These are phyloP conservation scores for Pseudopediastrum boryanum DNA, from an alignment of 139 green algal species.

Conservation along the genomic window DNA sequence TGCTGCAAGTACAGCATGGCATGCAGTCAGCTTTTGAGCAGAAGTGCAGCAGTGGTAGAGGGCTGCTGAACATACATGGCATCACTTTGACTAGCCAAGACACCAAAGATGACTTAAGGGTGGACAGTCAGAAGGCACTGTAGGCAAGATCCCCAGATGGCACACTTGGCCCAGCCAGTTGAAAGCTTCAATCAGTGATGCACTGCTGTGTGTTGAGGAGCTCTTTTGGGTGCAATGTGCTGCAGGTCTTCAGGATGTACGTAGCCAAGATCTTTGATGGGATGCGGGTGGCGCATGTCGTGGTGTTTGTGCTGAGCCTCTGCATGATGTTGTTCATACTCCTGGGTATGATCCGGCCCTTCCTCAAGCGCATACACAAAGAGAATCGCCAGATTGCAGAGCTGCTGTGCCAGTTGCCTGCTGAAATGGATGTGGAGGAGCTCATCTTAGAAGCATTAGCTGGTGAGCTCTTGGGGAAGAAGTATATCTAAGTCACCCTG, in stretches of 20 bases:
- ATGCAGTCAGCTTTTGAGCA: not conserved
- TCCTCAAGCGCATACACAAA: constrained; percentile 27
- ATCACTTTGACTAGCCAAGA: no score
- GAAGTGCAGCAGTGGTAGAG: no score
- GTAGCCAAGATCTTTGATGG: not conserved
- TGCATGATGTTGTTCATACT: constrained; percentile 16
- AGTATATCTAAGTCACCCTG: no score
- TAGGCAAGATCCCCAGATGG: no score
- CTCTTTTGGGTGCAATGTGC: no score
- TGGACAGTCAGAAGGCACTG: no score
- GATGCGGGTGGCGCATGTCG: constrained; percentile 34
- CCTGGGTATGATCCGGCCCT: constrained; percentile 37
- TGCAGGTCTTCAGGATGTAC: constrained; percentile 6
- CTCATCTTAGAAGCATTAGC: not conserved
- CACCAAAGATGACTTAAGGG: no score
- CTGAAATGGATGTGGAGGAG: constrained; percentile 45
- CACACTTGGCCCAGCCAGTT: no score
- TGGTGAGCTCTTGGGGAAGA: no score
- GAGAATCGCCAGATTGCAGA: constrained; percentile 57
- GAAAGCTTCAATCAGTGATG: no score
- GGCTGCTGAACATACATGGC: no score
- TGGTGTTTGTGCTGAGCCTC: constrained; percentile 37
- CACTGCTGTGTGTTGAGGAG: not conserved
- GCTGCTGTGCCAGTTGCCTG: constrained; percentile 52
- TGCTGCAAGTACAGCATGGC: not conserved